These are phyloP conservation scores for Lathyrus sativus DNA, from an alignment of 306 rosid genomes.

Conservation along the genomic window DNA sequence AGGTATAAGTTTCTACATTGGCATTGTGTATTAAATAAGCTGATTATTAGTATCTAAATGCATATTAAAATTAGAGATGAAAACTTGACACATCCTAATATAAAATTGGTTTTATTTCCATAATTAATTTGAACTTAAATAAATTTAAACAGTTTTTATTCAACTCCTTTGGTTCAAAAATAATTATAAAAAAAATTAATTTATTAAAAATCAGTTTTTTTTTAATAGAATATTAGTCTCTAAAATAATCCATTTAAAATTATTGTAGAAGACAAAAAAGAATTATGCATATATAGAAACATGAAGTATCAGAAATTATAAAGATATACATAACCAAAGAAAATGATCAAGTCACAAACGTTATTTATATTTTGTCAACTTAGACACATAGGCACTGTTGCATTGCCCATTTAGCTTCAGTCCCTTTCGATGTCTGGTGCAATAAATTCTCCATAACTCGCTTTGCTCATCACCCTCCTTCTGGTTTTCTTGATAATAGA, in stretches of 20 bases:
- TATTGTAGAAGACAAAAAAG: constrained; percentile 38
- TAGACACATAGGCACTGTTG: constrained; percentile 14
- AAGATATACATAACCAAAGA: neutral
- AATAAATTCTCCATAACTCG: constrained; percentile 52
- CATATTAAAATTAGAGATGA: too few relatives aligned
- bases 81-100: neutral
- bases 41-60: too few relatives aligned
- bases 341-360: constrained; percentile 36
- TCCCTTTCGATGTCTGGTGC: constrained; percentile 66
- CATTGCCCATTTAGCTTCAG: constrained; percentile 37
- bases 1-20: too few relatives aligned
- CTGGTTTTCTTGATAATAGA: constrained; percentile 40
- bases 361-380: constrained; percentile 51
- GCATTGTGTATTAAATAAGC: too few relatives aligned
- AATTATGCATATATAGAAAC: neutral
- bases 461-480: constrained; percentile 45
- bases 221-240: too few relatives aligned
- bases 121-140: too few relatives aligned
- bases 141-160: too few relatives aligned
- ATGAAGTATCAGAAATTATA: neutral
- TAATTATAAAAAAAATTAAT: too few relatives aligned
- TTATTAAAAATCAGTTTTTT: too few relatives aligned
- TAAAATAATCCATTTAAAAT: constrained; percentile 19
- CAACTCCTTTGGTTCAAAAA: too few relatives aligned
- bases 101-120: too few relatives aligned